These are phyloP conservation scores for Diaporthe humulicola DNA, from an alignment of 2,329 filamentous ascomycete genomes.

Conservation along the genomic window DNA sequence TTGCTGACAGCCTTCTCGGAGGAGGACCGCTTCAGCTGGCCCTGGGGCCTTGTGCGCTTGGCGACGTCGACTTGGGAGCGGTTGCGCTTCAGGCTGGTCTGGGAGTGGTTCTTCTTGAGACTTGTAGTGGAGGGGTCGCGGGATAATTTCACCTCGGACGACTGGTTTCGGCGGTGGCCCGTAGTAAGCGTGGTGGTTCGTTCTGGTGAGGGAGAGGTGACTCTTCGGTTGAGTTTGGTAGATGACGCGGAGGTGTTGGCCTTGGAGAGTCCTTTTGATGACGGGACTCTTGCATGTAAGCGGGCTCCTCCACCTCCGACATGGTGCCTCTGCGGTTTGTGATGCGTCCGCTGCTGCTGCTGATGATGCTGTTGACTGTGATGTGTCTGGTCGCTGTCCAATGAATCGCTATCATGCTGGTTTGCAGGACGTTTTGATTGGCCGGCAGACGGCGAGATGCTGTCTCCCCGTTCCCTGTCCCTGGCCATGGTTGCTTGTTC, in stretches of 20 bases:
- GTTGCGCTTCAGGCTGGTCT: slow-evolving; percentile 71
- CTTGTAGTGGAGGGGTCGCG: slow-evolving; percentile 58
- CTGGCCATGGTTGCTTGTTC: slow-evolving; percentile 45
- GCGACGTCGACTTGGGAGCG: slow-evolving; percentile 69
- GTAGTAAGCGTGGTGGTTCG: slow-evolving; percentile 47
- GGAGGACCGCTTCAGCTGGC: slow-evolving; percentile 65
- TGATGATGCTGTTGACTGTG: slow-evolving; percentile 50
- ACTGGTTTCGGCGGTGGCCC: slow-evolving; percentile 62
- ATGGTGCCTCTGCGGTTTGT: slow-evolving; percentile 57
- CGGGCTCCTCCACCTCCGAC: slow-evolving; percentile 58
- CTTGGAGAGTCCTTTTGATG: slow-evolving; percentile 65
- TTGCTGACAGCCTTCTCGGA: slow-evolving; percentile 64
- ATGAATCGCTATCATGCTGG: slow-evolving; percentile 54
- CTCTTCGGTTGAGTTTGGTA: slow-evolving; percentile 58
- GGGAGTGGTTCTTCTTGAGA: slow-evolving; percentile 66
- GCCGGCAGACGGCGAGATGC: slow-evolving; percentile 56
- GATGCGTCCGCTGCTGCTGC: slow-evolving; percentile 48
- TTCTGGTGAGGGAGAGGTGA: slow-evolving; percentile 59
- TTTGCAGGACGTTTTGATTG: slow-evolving; percentile 68
- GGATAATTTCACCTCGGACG: slow-evolving; percentile 61
- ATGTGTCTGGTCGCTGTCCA: slow-evolving; percentile 50
- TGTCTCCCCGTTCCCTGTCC: slow-evolving; percentile 63
- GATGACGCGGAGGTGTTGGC: slow-evolving; percentile 51
- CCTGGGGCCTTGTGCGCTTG: slow-evolving; percentile 64
- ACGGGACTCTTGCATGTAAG: slow-evolving; percentile 65